Base-by-base conservation (phyloP, 2,329 filamentous ascomycete species). In the Claviceps sp. region DNA sequence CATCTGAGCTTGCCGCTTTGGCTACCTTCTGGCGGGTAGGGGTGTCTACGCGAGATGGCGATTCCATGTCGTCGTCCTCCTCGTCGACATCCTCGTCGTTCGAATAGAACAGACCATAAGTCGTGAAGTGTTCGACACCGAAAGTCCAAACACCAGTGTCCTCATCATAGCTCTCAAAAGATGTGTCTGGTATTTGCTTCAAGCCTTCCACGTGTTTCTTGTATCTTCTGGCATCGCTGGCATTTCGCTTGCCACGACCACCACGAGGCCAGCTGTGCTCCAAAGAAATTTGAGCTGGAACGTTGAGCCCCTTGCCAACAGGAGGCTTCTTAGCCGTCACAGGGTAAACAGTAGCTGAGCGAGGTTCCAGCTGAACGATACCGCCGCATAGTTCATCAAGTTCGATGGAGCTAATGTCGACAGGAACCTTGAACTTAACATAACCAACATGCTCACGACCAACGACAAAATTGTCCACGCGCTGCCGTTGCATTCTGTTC, bases 121-220 rank as follows among this genome's bases (percentile, higher is more conserved):
- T 95, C 1, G 91, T 97, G 67, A 94, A 98, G 67, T 98, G 93
- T 62, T 91, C 83, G n/a, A 98, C 93, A 9, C 75, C 82, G 71
- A 98, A 98, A 14, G 80, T 79, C 94, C 94, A 98, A 47, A 87
- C 78, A 50, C 91, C 93, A 50, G 82, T 89, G 1, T 87, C 76
- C 53, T 76, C 73, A 57, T 94, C 79, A 66, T 96, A 98, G 60
- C 77, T 76, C 60, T 90, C 75, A 61, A 95, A 97, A 4, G 81
- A 81, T 0, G 93, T 97, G 64, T 88, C 84, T 8, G 73, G 72
- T 40, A 96, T 89, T 54, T 78, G 81, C 73, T 82, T 86, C 24
- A 98, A 79, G 51, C 87, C 84, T 55, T 85, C 81, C 52, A 96
- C 70, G 66, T 98, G 93, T 69, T 89, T 95, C 40, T 84, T 78